Evolutionary conservation across 1,284 basidiomycete genomes (phyloP).

Genomic region (Cutaneotrichosporon sp.): DNA sequence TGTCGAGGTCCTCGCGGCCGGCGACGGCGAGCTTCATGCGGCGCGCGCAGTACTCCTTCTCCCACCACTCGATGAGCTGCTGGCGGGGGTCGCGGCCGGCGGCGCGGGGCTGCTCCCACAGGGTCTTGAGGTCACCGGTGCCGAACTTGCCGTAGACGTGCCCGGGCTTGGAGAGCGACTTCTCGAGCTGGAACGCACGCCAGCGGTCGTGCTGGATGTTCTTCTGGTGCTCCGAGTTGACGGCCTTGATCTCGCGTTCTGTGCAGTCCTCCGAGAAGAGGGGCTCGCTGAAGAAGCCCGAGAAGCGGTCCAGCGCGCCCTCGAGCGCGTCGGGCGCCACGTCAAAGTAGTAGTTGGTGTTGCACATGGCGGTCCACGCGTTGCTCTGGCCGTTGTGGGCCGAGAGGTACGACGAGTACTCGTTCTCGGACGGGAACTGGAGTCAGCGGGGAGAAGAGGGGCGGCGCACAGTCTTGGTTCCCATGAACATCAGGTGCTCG

Average conservation of each 20-base stretch:
- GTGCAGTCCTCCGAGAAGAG: slow-evolving; percentile 87
- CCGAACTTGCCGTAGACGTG: slow-evolving; percentile 93
- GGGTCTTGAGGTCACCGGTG: slow-evolving; percentile 82
- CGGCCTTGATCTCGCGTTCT: slow-evolving; percentile 91
- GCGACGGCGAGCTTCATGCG: slow-evolving; percentile 90
- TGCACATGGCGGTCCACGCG: slow-evolving; percentile 89
- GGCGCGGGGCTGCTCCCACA: slow-evolving; percentile 63
- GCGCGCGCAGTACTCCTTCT: slow-evolving; percentile 86
- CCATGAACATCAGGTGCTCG: slow-evolving; percentile 93
- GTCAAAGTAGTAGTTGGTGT: slow-evolving; percentile 84
- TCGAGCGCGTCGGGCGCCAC: slow-evolving; percentile 82
- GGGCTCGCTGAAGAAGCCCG: slow-evolving; percentile 92
- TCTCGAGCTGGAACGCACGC: slow-evolving; percentile 97
- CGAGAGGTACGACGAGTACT: slow-evolving; percentile 86
- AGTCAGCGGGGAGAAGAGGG: slow-evolving; percentile 34
- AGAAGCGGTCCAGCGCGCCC: slow-evolving; percentile 86
- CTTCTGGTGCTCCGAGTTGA: slow-evolving; percentile 98
- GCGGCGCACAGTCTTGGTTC: slow-evolving; percentile 53
- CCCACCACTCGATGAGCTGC: slow-evolving; percentile 94
- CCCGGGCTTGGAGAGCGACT: slow-evolving; percentile 74
- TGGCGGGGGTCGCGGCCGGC: slow-evolving; percentile 83
- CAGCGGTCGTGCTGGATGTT: slow-evolving; percentile 93
- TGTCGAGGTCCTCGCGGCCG: slow-evolving; percentile 69
- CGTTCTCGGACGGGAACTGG: slow-evolving; percentile 86
- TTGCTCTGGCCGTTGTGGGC: slow-evolving; percentile 91